Evolutionary conservation across 2,329 filamentous ascomycete genomes (phyloP), one percentile per base, ranked within the genome.

Genomic region (Fusarium foetens): DNA sequence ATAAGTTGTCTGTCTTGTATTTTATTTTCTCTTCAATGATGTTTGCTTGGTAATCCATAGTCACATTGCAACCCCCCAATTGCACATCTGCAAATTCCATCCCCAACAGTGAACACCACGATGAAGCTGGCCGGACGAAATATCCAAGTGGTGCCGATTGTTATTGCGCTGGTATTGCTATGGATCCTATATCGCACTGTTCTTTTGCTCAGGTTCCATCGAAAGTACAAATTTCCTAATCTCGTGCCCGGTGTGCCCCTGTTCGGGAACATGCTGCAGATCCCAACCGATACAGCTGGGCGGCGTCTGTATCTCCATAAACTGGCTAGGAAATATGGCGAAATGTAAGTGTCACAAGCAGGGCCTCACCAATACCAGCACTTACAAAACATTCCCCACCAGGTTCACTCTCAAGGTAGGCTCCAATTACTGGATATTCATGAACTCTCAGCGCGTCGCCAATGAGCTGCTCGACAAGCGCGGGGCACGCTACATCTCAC

Each of bases 31-130:
- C 31, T 33, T 14, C 31, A 33, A 33, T 4, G 12, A 33, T 33
- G 8, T 39, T 39, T n/a, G 21, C 19, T n/a, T 39, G 38, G 21
- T 10, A 13, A n/a, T 12, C 10, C 10, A 10, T 38, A 38, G 17
- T 21, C 36, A 38, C 10, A 12, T 38, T 33, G 31, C 12, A 5
- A 6, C 31, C 31, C 16, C 19, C 36, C 38, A 8, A 39, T 3
- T n/a, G 11, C 21, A 39, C 8, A 39, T n/a, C 12, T 39, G 8
- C 38, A 3, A n/a, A 39, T 13, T n/a, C 12, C 7, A n/a, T 14
- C 10, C 12, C 5, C 12, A 39, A 8, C 1, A 39, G 38, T n/a
- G 1, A n/a, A 14, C 12, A 39, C 11, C 12, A 4, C 8, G 8
- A 41, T 41, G 39, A 41, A 41, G 8, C 13, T 41, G 39, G 39